phyloP scores from a whole-genome alignment of 2,329 filamentous ascomycete genomes.

The Fusarium lyarnte region DNA sequence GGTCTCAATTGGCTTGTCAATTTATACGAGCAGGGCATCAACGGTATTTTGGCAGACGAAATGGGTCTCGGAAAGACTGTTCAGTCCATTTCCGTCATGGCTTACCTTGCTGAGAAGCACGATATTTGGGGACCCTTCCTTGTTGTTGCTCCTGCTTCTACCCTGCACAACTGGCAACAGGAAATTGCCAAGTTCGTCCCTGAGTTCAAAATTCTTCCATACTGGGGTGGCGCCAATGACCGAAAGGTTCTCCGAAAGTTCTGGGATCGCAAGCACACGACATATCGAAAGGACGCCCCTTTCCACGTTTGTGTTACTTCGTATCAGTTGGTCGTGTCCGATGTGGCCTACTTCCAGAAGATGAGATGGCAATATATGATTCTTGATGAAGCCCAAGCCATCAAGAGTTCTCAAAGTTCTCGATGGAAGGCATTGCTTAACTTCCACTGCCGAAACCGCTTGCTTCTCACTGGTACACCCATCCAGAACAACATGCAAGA shows the following conservation, averaged over 20 bases:
- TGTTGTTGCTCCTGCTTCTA: conserved; percentile 95
- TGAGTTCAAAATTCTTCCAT: conserved; percentile 92
- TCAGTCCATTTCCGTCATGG: conserved; percentile 99
- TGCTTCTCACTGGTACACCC: conserved; percentile 93
- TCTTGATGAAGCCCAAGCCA: conserved; percentile 96
- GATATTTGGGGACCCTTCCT: conserved; percentile 98
- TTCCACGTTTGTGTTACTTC: conserved; percentile 98
- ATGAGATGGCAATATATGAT: conserved; percentile 99
- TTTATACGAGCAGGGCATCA: conserved; percentile 99
- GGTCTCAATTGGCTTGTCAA: conserved; percentile 99
- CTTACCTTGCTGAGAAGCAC: conserved; percentile 95
- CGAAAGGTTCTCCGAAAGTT: conserved; percentile 97
- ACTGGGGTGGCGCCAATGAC: conserved; percentile 95
- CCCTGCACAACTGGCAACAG: conserved; percentile 99
- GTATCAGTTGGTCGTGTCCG: conserved; percentile 95
- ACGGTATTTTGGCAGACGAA: conserved; percentile 97
- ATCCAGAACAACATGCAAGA: conserved; percentile 99
- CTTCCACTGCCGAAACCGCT: conserved; percentile 94
- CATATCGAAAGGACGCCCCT: conserved; percentile 89
- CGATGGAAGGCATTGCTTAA: conserved; percentile 95
- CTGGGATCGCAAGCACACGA: conserved; percentile 98
- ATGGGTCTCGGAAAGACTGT: conserved; percentile 99
- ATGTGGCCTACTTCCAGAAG: conserved; percentile 98
- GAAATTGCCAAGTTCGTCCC: conserved; percentile 97
- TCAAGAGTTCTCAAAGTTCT: conserved; percentile 97